Percentiles rank a stretch among this genome's conserved stretches.
Evolutionary conservation across 2,329 filamentous ascomycete species (phyloP).

Genomic region (Epichloe brachyelytri): DNA sequence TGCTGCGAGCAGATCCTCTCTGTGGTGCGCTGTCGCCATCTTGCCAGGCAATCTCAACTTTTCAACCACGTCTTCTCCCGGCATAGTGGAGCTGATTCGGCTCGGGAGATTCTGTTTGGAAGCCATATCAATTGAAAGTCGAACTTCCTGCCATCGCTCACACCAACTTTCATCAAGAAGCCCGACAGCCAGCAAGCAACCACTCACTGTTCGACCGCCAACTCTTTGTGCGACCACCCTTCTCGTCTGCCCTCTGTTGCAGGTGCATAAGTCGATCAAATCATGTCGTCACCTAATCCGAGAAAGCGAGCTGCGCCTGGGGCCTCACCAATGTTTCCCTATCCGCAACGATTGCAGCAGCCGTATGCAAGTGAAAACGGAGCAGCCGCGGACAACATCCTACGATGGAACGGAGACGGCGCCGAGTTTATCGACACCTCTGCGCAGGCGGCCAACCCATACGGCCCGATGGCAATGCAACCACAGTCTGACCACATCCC

Average conservation of each 20-base stretch:
- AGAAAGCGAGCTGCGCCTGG: constrained; percentile 67
- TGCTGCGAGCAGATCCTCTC: not conserved
- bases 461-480: constrained; percentile 25
- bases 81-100: not conserved
- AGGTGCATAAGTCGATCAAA: constrained; percentile 4
- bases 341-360: constrained; percentile 37
- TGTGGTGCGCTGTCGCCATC: not conserved
- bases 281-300: constrained; percentile 37
- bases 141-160: not conserved
- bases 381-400: constrained; percentile 32
- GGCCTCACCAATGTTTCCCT: constrained; percentile 47
- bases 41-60: not conserved
- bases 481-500: constrained; percentile 20
- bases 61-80: not conserved
- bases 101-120: not conserved
- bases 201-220: not conserved
- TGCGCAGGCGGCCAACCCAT: constrained; percentile 22
- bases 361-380: constrained; percentile 32
- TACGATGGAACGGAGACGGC: constrained; percentile 32
- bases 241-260: not conserved
- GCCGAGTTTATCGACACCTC: constrained; percentile 24
- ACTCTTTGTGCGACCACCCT: not conserved
- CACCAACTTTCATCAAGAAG: not conserved
- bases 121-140: not conserved
- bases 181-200: not conserved